These are phyloP conservation scores for Macrocystidia cucumis DNA, from an alignment of 1,284 basidiomycete genomes.

Conservation along the genomic window DNA sequence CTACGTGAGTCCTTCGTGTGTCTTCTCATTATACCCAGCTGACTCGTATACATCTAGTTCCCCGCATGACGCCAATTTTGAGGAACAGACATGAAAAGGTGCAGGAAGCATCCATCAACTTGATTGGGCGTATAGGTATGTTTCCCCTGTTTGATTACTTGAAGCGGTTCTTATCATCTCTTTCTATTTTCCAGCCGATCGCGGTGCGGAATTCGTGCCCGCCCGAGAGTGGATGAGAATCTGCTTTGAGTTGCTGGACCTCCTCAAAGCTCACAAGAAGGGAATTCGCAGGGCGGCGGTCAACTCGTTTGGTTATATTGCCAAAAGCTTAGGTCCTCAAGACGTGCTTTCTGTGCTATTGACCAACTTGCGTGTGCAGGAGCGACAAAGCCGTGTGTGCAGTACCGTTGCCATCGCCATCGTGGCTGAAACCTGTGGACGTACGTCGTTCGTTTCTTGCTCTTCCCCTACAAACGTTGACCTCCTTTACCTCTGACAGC, in stretches of 20 bases:
- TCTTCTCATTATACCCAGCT: constrained; percentile 4
- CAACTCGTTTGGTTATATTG: constrained; percentile 99
- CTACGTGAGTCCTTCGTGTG: constrained; percentile 55
- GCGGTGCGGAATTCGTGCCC: constrained; percentile 97
- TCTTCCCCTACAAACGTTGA: constrained; percentile 13
- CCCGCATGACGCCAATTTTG: constrained; percentile 98
- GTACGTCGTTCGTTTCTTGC: constrained; percentile 35
- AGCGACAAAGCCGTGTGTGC: constrained; percentile 97
- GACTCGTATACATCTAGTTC: constrained; percentile 48
- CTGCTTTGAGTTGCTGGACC: constrained; percentile 95
- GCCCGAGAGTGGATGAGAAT: constrained; percentile 99
- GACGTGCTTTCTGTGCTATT: constrained; percentile 95
- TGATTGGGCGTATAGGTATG: constrained; percentile 94
- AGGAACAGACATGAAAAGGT: constrained; percentile 99
- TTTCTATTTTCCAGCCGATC: constrained; percentile 63
- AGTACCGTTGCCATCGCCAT: constrained; percentile 98
- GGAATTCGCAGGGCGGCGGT: constrained; percentile 97
- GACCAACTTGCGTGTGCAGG: constrained; percentile 96
- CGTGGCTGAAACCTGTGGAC: constrained; percentile 95
- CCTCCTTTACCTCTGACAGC: constrained; percentile 33
- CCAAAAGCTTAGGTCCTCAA: constrained; percentile 98
- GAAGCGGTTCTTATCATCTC: constrained; percentile 1
- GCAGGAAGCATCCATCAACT: constrained; percentile 98
- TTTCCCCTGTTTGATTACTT: constrained; percentile 7
- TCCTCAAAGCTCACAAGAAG: constrained; percentile 99